phyloP scores from a whole-genome alignment of 495 filamentous ascomycete species.

The Hypoxylon crocopeplum region DNA sequence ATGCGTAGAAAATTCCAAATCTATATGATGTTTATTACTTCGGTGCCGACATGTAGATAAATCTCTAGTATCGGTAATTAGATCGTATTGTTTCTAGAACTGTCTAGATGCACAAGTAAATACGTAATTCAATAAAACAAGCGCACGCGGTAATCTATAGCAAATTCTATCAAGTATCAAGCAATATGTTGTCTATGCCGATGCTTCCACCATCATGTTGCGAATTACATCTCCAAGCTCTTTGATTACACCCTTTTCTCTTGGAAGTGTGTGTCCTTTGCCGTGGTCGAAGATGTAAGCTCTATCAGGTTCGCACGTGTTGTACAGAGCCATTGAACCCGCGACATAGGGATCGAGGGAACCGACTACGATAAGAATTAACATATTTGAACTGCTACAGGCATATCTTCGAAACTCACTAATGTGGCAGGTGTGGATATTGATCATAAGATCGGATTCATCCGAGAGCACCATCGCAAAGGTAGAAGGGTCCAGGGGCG shows the following conservation, averaged over 20 bases:
- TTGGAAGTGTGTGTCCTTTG: constrained; percentile 62
- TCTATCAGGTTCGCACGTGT: constrained; percentile 62
- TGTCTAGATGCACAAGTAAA: constrained; percentile 1
- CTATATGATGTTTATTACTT: neutral
- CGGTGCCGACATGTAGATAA: neutral
- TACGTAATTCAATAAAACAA: neutral
- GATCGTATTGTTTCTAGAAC: constrained; percentile 11
- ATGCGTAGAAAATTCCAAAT: constrained; percentile 32
- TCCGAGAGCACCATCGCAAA: constrained; percentile 58
- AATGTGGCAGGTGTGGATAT: constrained; percentile 64
- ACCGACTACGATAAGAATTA: constrained; percentile 50
- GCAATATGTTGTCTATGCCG: constrained; percentile 30
- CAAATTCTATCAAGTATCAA: constrained; percentile 29
- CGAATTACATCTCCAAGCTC: constrained; percentile 57
- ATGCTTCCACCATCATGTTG: constrained; percentile 43
- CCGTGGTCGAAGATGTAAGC: constrained; percentile 66
- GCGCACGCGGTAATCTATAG: constrained; percentile 11
- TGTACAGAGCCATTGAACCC: constrained; percentile 63
- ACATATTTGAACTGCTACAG: constrained; percentile 4
- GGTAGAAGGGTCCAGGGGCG: constrained; percentile 56
- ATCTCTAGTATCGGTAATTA: neutral
- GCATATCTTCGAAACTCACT: constrained; percentile 43
- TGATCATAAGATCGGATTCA: constrained; percentile 58
- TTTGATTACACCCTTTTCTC: constrained; percentile 56
- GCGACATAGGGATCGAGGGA: constrained; percentile 64